phyloP scores from a whole-genome alignment of 352 stramenopile genomes.

The Phytopythium ostracodes region DNA sequence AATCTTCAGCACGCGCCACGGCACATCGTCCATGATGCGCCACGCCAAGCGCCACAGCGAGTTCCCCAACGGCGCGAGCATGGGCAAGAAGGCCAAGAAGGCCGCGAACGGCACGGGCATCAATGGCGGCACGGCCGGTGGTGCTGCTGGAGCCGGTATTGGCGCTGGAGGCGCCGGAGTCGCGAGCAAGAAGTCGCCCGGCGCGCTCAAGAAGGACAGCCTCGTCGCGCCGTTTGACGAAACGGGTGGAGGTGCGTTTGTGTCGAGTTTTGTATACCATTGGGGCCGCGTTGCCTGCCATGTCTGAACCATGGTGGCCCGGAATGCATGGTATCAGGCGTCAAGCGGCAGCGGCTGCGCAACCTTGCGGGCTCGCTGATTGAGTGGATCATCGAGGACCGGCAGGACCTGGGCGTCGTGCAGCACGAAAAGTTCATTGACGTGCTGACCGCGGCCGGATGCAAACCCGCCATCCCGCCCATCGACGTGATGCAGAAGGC shows the following conservation, averaged over 20 bases:
- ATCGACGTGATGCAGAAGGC: slow-evolving; percentile 58
- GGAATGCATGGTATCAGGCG: slow-evolving; percentile 18
- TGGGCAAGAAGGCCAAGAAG: slow-evolving; percentile 56
- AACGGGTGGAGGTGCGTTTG: slow-evolving; percentile 45
- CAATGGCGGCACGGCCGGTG: slow-evolving; percentile 13
- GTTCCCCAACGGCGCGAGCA: slow-evolving; percentile 45
- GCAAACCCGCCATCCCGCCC: slow-evolving; percentile 45
- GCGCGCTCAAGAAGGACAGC: slow-evolving; percentile 40
- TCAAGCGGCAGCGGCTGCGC: slow-evolving; percentile 63
- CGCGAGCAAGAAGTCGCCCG: slow-evolving; percentile 37
- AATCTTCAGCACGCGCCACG: slow-evolving; percentile 75
- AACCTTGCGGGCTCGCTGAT: slow-evolving; percentile 59
- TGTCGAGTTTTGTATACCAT: slow-evolving; percentile 5
- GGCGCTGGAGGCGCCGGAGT: neutral
- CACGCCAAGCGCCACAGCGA: slow-evolving; percentile 76
- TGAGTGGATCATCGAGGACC: slow-evolving; percentile 76
- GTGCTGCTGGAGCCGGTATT: neutral
- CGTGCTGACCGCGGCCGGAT: slow-evolving; percentile 39
- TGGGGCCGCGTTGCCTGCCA: slow-evolving; percentile 1
- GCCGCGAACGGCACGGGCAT: slow-evolving; percentile 16
- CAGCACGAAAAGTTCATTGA: slow-evolving; percentile 72
- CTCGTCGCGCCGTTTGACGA: slow-evolving; percentile 45
- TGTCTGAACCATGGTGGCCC: neutral
- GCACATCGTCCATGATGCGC: slow-evolving; percentile 82
- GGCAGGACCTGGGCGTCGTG: slow-evolving; percentile 57